A percentile compares a stretch with the other conserved stretches of the same genome.
phyloP scores from a whole-genome alignment of 73 alveolate genomes.

The Durusdinium trenchii region DNA sequence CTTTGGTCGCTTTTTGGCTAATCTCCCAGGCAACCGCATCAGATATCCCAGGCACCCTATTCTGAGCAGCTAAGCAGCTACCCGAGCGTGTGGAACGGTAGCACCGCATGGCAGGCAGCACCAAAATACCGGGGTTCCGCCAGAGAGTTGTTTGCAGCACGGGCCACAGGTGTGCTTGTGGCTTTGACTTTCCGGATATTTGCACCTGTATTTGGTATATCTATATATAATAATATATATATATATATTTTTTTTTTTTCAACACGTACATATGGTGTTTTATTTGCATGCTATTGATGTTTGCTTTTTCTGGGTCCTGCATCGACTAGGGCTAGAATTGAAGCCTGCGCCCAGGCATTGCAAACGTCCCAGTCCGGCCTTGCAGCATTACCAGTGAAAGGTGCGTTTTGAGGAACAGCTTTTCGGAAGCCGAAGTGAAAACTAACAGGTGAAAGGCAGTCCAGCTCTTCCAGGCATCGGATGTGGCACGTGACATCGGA shows the following conservation, averaged over 20 bases:
- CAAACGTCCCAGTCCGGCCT: slow-evolving; percentile 23
- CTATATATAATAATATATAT: too few relatives aligned
- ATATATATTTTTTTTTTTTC: too few relatives aligned
- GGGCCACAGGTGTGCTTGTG: background rate
- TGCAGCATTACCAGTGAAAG: slow-evolving; percentile 53
- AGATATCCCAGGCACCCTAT: background rate
- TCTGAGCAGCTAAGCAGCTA: background rate
- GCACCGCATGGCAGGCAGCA: slow-evolving; percentile 24
- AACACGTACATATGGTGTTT: too few relatives aligned
- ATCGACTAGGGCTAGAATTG: too few relatives aligned
- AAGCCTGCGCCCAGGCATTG: background rate
- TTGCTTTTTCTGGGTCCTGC: too few relatives aligned
- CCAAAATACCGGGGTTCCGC: slow-evolving; percentile 75
- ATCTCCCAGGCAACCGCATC: slow-evolving; percentile 56
- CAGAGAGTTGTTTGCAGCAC: slow-evolving; percentile 67
- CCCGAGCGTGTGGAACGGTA: background rate
- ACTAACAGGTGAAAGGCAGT: slow-evolving; percentile 18
- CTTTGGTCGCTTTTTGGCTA: too few relatives aligned
- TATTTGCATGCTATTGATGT: too few relatives aligned
- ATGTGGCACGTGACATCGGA: background rate
- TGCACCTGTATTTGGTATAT: too few relatives aligned
- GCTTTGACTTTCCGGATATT: too few relatives aligned
- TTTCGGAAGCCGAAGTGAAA: background rate
- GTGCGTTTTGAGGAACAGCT: background rate
- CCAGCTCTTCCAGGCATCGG: slow-evolving; percentile 45